Base-by-base conservation (phyloP, 768 basidiomycete genomes). In the Auricularia sp. region DNA sequence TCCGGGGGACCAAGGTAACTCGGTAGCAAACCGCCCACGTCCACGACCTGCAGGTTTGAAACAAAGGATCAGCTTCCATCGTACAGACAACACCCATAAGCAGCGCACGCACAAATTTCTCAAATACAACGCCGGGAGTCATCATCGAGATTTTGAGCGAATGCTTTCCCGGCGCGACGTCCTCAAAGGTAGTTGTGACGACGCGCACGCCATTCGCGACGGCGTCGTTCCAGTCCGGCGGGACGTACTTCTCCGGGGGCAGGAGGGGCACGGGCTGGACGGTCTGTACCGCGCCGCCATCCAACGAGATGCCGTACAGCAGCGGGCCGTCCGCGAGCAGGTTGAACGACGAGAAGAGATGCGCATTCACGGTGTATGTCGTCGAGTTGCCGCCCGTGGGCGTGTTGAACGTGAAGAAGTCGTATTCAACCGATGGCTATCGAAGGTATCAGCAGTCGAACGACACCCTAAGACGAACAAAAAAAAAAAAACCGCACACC, bases 1-100 rank as follows among this genome's bases (percentile, higher is more conserved):
- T 87, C 86, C 1, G 85, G 84, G 39, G 85, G 85, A 6, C 86
- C 86, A 39, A 87, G 76, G 69, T 86, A 87, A 67, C 84, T 85
- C 0, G 79, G 72, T 59, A 72, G 67, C 5, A 86, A 76, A 16
- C 82, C 83, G 39, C 85, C 85, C 29, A 82, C 79, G 71, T 86
- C 85, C 85, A 68, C 16, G 44, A 59, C 56, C 56, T 59, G 56
- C 12, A 29, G 29, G 29, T 29, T 29, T 47, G 12, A 12, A 47
- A n/a, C 44, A 47, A 47, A 12, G 44, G n/a, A n/a, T n/a, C 12
- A 12, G 44, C 44, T 47, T 47, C 44, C n/a, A 12, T 47, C 29
- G 29, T 29, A 29, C 29, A 29, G 29, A 7, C 44, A n/a, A 16
- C n/a, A 1, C 64, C 36, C 16, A 47, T 43, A 36, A n/a, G 58